Conservation (phyloP, 306 rosid genomes). For the Notholithocarpus densiflorus region DNA sequence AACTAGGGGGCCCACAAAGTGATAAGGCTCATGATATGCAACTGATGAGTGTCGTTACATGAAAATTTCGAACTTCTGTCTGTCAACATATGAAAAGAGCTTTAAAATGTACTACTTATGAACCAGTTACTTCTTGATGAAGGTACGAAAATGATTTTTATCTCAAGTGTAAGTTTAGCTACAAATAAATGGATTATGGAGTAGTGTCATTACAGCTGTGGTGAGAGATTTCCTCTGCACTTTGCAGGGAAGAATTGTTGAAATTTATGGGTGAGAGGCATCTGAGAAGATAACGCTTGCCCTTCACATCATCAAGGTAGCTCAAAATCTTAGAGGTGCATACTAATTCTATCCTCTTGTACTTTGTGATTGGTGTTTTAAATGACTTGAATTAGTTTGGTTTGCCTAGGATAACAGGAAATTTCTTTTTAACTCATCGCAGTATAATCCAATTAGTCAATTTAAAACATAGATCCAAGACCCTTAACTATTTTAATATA, state of each 20-base stretch:
- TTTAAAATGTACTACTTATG: no score
- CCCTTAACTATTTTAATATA: neutral
- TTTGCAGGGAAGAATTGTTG: slow-evolving; percentile 79
- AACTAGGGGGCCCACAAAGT: no score
- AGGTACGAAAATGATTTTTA: neutral
- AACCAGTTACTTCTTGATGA: neutral
- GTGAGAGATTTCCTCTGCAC: neutral
- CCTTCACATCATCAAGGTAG: no score
- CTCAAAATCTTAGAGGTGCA: no score
- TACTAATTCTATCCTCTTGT: neutral
- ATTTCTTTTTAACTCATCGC: neutral
- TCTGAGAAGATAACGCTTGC: no score
- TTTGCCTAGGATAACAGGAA: neutral
- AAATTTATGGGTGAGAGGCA: slow-evolving; percentile 72
- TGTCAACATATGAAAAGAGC: no score
- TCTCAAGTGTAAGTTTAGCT: neutral
- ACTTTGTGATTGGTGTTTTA: neutral
- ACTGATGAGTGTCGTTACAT: no score
- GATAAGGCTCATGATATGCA: neutral
- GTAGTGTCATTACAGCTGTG: neutral
- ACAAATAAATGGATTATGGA: neutral
- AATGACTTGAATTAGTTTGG: neutral
- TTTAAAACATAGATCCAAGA: neutral
- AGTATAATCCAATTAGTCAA: neutral
- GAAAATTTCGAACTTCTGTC: no score